Evolutionary conservation across 495 filamentous ascomycete species (phyloP).

Genomic region (Cercophora scortea): DNA sequence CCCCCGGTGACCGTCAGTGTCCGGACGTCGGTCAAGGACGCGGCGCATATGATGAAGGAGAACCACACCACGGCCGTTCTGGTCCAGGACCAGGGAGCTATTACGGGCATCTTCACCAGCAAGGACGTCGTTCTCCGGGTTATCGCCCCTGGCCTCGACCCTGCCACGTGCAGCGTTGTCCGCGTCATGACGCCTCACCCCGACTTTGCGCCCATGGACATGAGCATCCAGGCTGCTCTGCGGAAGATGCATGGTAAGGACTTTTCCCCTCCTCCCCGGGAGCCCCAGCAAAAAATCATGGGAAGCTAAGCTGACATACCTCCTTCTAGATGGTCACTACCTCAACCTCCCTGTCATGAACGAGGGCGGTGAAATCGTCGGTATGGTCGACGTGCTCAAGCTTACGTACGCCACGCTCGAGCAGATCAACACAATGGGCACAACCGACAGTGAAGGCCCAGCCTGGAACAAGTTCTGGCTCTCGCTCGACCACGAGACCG

Average conservation of each 20-base stretch:
- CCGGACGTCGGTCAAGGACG: conserved; percentile 91
- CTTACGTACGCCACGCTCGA: conserved; percentile 96
- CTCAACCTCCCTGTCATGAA: conserved; percentile 98
- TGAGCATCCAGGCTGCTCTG: conserved; percentile 96
- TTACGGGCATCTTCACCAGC: conserved; percentile 98
- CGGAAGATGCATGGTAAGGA: conserved; percentile 95
- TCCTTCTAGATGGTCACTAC: conserved; percentile 78
- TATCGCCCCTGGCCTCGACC: conserved; percentile 93
- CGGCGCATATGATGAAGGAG: conserved; percentile 92
- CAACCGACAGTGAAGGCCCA: conserved; percentile 81
- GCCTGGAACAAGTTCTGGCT: conserved; percentile 99
- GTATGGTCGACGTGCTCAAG: conserved; percentile 98
- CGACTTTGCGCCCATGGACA: conserved; percentile 96
- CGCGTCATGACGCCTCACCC: conserved; percentile 98
- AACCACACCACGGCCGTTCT: conserved; percentile 94
- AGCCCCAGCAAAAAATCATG: neutral
- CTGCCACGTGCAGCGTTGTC: conserved; percentile 90
- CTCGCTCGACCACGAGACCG: conserved; percentile 90
- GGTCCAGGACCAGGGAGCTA: conserved; percentile 92
- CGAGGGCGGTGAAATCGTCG: conserved; percentile 90
- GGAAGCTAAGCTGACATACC: conserved; percentile 1
- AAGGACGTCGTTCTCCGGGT: conserved; percentile 98
- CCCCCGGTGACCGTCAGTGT: conserved; percentile 93
- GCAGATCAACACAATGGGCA: conserved; percentile 69
- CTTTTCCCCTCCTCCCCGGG: neutral